Evolutionary conservation across 2,329 filamentous ascomycete species (phyloP), one percentile per base, ranked within the genome.

Genomic region (Coniochaeta ligniaria): DNA sequence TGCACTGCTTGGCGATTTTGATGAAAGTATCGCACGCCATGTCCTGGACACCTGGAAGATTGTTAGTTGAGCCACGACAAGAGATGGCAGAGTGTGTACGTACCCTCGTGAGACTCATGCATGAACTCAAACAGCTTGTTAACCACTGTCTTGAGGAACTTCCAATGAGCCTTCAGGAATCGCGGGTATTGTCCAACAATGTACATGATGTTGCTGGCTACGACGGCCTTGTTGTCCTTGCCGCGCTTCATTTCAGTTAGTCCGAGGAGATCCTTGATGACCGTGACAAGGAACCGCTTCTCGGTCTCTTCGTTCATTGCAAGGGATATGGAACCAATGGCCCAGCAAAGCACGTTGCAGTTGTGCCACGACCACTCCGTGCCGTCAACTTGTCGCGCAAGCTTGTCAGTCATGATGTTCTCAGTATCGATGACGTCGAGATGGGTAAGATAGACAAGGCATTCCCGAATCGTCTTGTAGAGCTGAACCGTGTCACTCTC

Each of bases 11-110:
- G 28, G 95, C 96, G 72, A 99, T 99, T 81, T 99, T 99, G 78
- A 99, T 99, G 71, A 99, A 99, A 0, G 95, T 99, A 76, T 99
- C 96, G 74, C 95, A 99, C 70, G 95, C 95, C 96, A 99, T 99
- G 76, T 99, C 95, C 77, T 99, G 96, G 28, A 99, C 95, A 80
- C 92, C 87, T 90, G 65, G 38, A 60, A 50, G 58, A 50, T 9
- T 54, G 31, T 52, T 20, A 55, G 52, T 33, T 55, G 5, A 11
- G n/a, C 7, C 17, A 26, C 16, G 47, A 17, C 47, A 54, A 54
- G 26, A 55, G 16, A 35, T 6, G 6, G 8, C 5, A 26, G 28
- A 9, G 17, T 41, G 38, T n/a, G 20, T 45, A 73, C 82, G 69
- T 76, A 88, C 91, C 95, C 80, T 99, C 95, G 71, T 99, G 95